Percentiles rank a stretch among this genome's conserved stretches.
These are phyloP conservation scores for Eucalyptus sp. DNA, from an alignment of 345 rosid genomes.

Conservation along the genomic window DNA sequence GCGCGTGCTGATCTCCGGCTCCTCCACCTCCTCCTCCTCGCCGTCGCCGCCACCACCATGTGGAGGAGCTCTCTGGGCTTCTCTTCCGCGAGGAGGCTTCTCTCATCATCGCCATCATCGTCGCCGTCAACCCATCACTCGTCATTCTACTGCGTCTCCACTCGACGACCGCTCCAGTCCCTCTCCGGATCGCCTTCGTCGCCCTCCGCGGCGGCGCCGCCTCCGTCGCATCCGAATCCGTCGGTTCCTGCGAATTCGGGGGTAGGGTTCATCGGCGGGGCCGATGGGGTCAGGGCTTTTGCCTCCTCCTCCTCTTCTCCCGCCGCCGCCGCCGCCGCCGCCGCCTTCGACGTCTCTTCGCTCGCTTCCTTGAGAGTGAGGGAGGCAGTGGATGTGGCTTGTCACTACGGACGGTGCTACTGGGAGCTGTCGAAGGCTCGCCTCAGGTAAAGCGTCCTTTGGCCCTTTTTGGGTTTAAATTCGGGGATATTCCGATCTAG, in stretches of 20 bases:
- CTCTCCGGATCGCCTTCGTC: not conserved
- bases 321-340: not conserved
- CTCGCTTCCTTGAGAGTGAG: conserved; percentile 10
- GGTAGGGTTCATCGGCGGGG: not conserved
- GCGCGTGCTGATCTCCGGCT: not conserved
- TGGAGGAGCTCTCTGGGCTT: not conserved
- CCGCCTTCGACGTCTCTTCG: conserved; percentile 4
- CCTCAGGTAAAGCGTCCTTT: conserved; percentile 42
- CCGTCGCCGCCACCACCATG: not conserved
- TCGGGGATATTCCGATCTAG: not conserved
- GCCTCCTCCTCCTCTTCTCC: conserved; percentile 3
- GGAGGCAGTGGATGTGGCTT: conserved; percentile 18
- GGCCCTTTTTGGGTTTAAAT: not conserved
- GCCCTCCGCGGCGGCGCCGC: conserved; percentile 11
- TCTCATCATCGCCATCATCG: not conserved
- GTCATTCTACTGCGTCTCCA: not conserved
- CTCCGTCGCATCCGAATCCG: not conserved
- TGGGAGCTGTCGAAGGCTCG: conserved; percentile 97
- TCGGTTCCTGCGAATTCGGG: conserved; percentile 14
- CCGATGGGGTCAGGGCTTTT: conserved; percentile 22
- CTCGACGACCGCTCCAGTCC: not conserved
- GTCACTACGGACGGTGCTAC: conserved; percentile 65
- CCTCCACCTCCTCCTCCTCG: not conserved
- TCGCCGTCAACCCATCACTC: not conserved
- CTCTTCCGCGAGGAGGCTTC: not conserved